Evolutionary conservation across 2,329 filamentous ascomycete genomes (phyloP), one percentile per base, ranked within the genome.

Genomic region (Pseudofabraea citricarpa): DNA sequence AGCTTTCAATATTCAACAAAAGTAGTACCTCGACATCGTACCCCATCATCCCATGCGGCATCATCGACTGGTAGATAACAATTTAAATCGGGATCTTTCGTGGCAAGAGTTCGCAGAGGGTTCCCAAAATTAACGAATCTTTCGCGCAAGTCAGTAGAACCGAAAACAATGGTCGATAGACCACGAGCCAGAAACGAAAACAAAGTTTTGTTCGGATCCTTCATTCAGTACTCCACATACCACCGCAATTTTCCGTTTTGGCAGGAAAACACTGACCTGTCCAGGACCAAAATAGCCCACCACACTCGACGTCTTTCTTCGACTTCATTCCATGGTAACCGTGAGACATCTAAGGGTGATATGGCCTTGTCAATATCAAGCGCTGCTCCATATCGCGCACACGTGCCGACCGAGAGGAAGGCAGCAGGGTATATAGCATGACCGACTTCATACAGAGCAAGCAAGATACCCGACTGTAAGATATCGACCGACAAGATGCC

Each of bases 351-450:
- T 19, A 18, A 22, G 12, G 4, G 22, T 12, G 16, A 18, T 27
- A 40, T 31, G 24, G 27, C 37, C 6, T 31, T 31, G 18, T 40
- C 37, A 10, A 40, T 12, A 2, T 24, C 37, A 8, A 27, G 24
- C n/a, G 37, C 37, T 12, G 20, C 37, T 2, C n/a, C 37, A 18
- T 29, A 27, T 40, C 37, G 15, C 9, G 37, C 37, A 16, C 22
- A 40, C 18, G 24, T 15, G 15, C 50, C 52, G 10, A 56, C 46
- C 5, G 58, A 58, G 13, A 64, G 43, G 42, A 57, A 64, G 20
- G 63, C 63, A 8, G 60, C 56, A 5, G 63, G 63, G 41, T 64
- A 64, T 13, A 65, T 64, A n/a, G 53, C 58, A 46, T 65, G 60
- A 2, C 56, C 58, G 15, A 61, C 41, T 43, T 65, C 63, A 36